phyloP scores from a whole-genome alignment of 2,329 filamentous ascomycete genomes.

The Pseudomassariella vexata region DNA sequence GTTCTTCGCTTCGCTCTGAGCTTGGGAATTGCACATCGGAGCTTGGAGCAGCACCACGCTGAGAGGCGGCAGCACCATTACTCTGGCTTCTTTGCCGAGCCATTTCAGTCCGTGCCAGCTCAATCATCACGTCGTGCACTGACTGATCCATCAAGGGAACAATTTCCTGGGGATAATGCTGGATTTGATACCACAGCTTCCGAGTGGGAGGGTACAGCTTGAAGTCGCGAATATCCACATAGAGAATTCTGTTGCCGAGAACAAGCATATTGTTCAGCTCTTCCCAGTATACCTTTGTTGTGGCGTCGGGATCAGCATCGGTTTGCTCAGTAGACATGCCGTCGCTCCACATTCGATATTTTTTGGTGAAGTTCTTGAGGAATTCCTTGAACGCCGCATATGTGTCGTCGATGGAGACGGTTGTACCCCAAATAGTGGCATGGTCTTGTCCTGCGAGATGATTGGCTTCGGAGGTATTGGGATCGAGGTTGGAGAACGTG shows the following conservation, averaged over 20 bases:
- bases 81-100: conserved; percentile 51
- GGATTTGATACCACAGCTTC: conserved; percentile 93
- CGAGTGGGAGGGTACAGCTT: conserved; percentile 88
- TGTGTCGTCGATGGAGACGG: conserved; percentile 87
- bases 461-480: conserved; percentile 88
- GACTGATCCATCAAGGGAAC: conserved; percentile 94
- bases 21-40: conserved; percentile 74
- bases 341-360: conserved; percentile 89
- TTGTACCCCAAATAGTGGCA: conserved; percentile 93
- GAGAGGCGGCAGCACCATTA: conserved; percentile 35
- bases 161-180: conserved; percentile 92
- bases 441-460: conserved; percentile 75
- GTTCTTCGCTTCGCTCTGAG: conserved; percentile 63
- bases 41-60: conserved; percentile 54
- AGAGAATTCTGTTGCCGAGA: conserved; percentile 76
- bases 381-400: conserved; percentile 88
- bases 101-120: conserved; percentile 77
- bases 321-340: conserved; percentile 76
- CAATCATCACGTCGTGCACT: conserved; percentile 88
- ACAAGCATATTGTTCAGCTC: conserved; percentile 88
- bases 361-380: conserved; percentile 81
- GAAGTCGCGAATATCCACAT: conserved; percentile 82
- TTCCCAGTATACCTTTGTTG: conserved; percentile 76
- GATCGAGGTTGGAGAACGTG: conserved; percentile 60
- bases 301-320: conserved; percentile 61